Percentiles rank a stretch among this genome's conserved stretches.
phyloP scores from a whole-genome alignment of 1,284 basidiomycete genomes.

The Tausonia pullulans region DNA sequence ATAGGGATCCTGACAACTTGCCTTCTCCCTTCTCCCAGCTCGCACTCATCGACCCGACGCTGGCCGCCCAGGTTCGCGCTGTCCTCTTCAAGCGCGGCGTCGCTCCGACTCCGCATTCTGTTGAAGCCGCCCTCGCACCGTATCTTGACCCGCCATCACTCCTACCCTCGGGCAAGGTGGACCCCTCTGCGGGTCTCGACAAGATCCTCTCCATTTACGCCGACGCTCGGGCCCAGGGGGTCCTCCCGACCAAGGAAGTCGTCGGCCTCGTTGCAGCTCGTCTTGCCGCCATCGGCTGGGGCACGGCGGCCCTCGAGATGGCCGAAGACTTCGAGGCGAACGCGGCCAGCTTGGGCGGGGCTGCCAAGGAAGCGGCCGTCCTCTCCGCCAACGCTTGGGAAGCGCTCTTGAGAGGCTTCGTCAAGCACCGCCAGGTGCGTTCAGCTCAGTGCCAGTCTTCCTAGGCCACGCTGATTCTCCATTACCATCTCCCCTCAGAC shows the following conservation, averaged over 20 bases:
- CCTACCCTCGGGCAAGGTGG: not conserved
- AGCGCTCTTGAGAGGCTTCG: conserved; percentile 1
- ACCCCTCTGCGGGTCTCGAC: conserved; percentile 2
- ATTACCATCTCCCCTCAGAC: not conserved
- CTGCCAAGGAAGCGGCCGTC: not conserved
- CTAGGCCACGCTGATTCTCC: not conserved
- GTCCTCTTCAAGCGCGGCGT: not conserved
- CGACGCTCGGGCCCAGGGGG: not conserved
- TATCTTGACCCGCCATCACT: not conserved
- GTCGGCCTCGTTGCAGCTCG: conserved; percentile 7
- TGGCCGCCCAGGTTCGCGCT: not conserved
- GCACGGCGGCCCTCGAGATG: conserved; percentile 13
- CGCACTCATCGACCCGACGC: conserved; percentile 6
- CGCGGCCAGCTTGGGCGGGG: too few species aligned
- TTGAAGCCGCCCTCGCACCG: conserved; percentile 7
- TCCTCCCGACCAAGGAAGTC: conserved; percentile 9
- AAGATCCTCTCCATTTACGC: conserved; percentile 11
- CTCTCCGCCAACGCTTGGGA: not conserved
- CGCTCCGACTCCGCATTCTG: not conserved
- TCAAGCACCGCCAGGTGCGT: not conserved
- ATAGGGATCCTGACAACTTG: too few species aligned
- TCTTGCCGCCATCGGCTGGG: conserved; percentile 5
- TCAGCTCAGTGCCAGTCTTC: too few species aligned
- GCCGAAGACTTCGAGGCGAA: conserved; percentile 1
- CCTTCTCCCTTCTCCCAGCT: not conserved